Evolutionary conservation across 768 basidiomycete species (phyloP), one percentile per base, ranked within the genome.

Genomic region (Tephrocybe rancida): DNA sequence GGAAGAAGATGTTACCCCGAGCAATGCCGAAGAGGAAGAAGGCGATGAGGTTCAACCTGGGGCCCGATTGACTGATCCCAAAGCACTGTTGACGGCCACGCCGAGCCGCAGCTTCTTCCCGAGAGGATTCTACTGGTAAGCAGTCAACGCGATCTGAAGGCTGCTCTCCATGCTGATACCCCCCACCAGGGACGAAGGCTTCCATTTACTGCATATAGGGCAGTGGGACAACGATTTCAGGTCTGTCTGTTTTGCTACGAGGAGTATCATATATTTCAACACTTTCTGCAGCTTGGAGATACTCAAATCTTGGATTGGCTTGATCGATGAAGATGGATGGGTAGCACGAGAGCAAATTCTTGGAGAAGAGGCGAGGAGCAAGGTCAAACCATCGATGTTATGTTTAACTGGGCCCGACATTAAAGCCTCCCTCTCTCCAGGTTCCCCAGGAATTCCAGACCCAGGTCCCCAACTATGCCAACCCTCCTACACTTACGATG

Each of bases 41-140:
- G 73, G 65, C n/a, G 69, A 72, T 16, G 69, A 71, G n/a, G 57
- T 48, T 13, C 66, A 72, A 49, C 73, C 69, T 35, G 88, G 85
- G n/a, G 79, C 89, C 14, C 79, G 70, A 50, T 62, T 93, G 55
- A 91, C 88, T 4, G 87, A 89, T 29, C 87, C 91, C 6, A 85
- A 77, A 54, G 82, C 84, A 18, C 71, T 98, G 18, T 71, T 97
- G 58, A 96, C 95, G 7, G 95, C 92, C 1, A 98, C 96, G 0
- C 95, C 95, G 3, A 96, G 94, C 65, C 81, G 96, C 30, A 94
- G 93, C 60, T 98, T 98, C 77, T 98, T 98, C 77, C 95, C 95
- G 0, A 79, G 95, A 67, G 95, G 95, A 16, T 98, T 98, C 71
- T 98, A 98, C 70, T 98, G 95, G 91, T 90, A 68, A 32, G 42